Conservation (phyloP, 169 alveolate genomes). For the Condylostoma magnum region DNA sequence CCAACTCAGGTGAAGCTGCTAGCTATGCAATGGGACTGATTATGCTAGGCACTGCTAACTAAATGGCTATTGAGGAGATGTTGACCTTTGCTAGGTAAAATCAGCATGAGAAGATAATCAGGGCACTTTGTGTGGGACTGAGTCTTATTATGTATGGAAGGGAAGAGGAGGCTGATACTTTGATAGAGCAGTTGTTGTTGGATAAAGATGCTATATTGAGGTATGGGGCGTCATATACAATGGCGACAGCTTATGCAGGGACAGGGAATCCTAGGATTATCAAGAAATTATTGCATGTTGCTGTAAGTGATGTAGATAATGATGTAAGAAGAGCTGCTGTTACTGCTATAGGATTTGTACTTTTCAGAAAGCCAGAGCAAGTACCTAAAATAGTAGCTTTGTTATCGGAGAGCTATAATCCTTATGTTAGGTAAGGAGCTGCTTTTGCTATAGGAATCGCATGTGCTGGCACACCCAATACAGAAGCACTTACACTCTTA, state of each 20-base stretch:
- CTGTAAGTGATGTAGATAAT: constrained; percentile 98
- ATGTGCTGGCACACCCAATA: constrained; percentile 93
- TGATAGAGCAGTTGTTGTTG: constrained; percentile 82
- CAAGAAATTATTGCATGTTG: constrained; percentile 92
- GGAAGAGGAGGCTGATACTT: constrained; percentile 93
- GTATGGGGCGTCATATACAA: constrained; percentile 97
- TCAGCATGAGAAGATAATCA: constrained; percentile 96
- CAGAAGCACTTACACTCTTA: constrained; percentile 89
- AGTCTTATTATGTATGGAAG: constrained; percentile 93
- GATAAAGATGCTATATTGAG: constrained; percentile 95
- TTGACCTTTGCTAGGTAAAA: constrained; percentile 95
- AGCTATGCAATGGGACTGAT: constrained; percentile 95
- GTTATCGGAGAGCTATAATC: constrained; percentile 94
- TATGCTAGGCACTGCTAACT: constrained; percentile 89
- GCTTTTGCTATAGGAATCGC: constrained; percentile 97
- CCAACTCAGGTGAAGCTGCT: constrained; percentile 98
- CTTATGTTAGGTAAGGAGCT: constrained; percentile 98
- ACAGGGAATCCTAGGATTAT: constrained; percentile 87
- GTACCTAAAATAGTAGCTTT: constrained; percentile 90
- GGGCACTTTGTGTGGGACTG: constrained; percentile 94
- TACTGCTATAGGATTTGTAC: constrained; percentile 93
- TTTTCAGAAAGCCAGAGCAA: constrained; percentile 77
- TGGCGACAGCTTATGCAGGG: constrained; percentile 98
- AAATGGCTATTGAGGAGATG: constrained; percentile 87
- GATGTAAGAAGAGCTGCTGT: constrained; percentile 99